Evolutionary conservation across 1,284 basidiomycete species (phyloP).

Genomic region (Caloboletus inedulis): DNA sequence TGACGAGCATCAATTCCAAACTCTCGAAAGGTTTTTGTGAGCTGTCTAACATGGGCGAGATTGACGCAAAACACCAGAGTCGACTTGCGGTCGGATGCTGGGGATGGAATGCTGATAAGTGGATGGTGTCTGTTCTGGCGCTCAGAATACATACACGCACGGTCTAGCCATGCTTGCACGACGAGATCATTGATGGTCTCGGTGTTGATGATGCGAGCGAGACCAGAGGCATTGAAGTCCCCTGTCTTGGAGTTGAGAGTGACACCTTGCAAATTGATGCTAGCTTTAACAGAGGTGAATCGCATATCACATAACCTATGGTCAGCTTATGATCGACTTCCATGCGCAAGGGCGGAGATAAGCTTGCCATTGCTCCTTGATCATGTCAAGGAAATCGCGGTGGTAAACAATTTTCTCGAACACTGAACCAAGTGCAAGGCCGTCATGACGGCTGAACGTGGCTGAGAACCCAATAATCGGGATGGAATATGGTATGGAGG

Average conservation of each 20-base stretch:
- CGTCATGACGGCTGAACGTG: slow-evolving; percentile 91
- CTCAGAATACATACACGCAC: slow-evolving; percentile 51
- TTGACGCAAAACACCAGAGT: slow-evolving; percentile 92
- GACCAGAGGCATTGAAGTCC: slow-evolving; percentile 75
- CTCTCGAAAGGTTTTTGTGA: slow-evolving; percentile 72
- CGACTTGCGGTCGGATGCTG: slow-evolving; percentile 64
- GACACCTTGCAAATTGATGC: slow-evolving; percentile 67
- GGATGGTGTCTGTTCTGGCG: slow-evolving; percentile 3
- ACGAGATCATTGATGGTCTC: slow-evolving; percentile 72
- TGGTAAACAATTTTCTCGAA: slow-evolving; percentile 95
- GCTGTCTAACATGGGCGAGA: slow-evolving; percentile 74
- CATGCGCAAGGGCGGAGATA: not conserved
- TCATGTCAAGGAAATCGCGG: slow-evolving; percentile 90
- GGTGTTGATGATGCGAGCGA: slow-evolving; percentile 80
- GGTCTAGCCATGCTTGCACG: slow-evolving; percentile 79
- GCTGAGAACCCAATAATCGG: slow-evolving; percentile 95
- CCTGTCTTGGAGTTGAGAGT: slow-evolving; percentile 63
- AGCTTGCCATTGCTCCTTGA: slow-evolving; percentile 82
- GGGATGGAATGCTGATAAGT: not conserved
- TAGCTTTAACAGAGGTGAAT: slow-evolving; percentile 78
- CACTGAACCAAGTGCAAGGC: slow-evolving; percentile 82
- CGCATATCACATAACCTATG: slow-evolving; percentile 80
- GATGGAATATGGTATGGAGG: slow-evolving; percentile 47
- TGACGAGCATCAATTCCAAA: slow-evolving; percentile 87
- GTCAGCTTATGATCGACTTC: slow-evolving; percentile 4